Evolutionary conservation across 1,139 yeast genomes (phyloP), one percentile per base, ranked within the genome.

Genomic region (Protomyces inouyei): DNA sequence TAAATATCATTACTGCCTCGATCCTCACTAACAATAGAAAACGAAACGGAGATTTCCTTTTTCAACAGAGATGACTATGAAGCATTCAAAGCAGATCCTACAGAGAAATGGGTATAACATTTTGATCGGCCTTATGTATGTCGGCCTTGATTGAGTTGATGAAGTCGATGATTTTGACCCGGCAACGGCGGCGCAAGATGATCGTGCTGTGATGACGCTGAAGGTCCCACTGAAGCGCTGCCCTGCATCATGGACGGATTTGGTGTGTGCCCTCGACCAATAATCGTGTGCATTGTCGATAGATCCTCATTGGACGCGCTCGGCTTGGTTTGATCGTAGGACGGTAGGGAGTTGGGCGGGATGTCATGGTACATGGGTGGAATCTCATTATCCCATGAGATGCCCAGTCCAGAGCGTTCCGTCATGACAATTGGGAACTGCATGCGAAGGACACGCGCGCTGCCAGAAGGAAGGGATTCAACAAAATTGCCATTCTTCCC

Each of bases 381-480:
- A 21, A 93, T 98, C 75, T 93, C 98, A 73, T 92, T 98, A 75
- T 93, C 98, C 98, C 98, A 93, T 0, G 98, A 88, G 43, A 93
- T 89, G 3, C 99, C 98, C 57, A 93, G 79, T 0, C 99, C 99
- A 0, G 96, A 87, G 65, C 98, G 80, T 73, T 92, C 98, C 0
- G 96, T 88, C 35, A 93, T 76, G 10, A 80, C 80, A 18, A 93
- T 72, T 70, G 87, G 87, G 75, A 93, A 93, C 74, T 92, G 97
- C 98, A 93, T 93, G 69, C 98, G 78, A 66, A 93, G 77, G 1
- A 95, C 96, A 61, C 98, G 79, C 25, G 64, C 64, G 2, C 96
- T 89, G 5, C 98, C 98, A 0, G 98, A 93, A 16, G 86, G 82
- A 18, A 71, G 69, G 4, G 72, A 67, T 8, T 74, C 69, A 46